Base-by-base conservation (phyloP, 148 eudicot species). In the Euryodendron excelsum region DNA sequence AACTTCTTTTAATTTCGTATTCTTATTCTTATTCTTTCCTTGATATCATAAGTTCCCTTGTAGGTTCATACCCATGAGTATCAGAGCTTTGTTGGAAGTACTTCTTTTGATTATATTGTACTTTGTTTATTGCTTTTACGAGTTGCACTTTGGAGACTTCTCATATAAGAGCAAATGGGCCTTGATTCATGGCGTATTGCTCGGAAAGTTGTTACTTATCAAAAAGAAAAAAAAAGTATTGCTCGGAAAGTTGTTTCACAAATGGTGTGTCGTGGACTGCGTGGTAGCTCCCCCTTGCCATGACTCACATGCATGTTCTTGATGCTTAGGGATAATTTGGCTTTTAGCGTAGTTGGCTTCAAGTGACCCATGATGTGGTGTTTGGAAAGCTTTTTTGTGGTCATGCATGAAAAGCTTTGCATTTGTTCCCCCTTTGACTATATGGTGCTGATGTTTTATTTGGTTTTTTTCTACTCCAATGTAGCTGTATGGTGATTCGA, bases 381-480 rank as follows among this genome's bases (percentile, higher is more conserved):
- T 33, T 64, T 31, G 4, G 1, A 33, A 39, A 39, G 44, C 7
- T 39, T 39, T n/a, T n/a, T n/a, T n/a, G n/a, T n/a, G n/a, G n/a
- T n/a, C n/a, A n/a, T n/a, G n/a, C n/a, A n/a, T n/a, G n/a, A n/a
- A n/a, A n/a, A n/a, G n/a, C n/a, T n/a, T n/a, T n/a, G 17, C 31
- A 11, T 37, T 34, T 64, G 31, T 18, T 18, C 15, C 44, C 69
- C 41, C 41, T 64, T 64, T 33, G 44, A 64, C 69, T 41, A 64
- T 64, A 7, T 31, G n/a, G 69, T 64, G 69, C 69, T 64, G 69
- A 34, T 64, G 69, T 30, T 7, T 39, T 8, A 64, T 64, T 64
- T 33, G 44, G 41, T 31, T 64, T 64, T 64, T 33, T 64, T 36
- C 44, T 64, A 58, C 62, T 7, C 13, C 62, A 58, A 23, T 28